Evolutionary conservation across 2,329 filamentous ascomycete genomes (phyloP).

Genomic region (Elsinoe ampelina): DNA sequence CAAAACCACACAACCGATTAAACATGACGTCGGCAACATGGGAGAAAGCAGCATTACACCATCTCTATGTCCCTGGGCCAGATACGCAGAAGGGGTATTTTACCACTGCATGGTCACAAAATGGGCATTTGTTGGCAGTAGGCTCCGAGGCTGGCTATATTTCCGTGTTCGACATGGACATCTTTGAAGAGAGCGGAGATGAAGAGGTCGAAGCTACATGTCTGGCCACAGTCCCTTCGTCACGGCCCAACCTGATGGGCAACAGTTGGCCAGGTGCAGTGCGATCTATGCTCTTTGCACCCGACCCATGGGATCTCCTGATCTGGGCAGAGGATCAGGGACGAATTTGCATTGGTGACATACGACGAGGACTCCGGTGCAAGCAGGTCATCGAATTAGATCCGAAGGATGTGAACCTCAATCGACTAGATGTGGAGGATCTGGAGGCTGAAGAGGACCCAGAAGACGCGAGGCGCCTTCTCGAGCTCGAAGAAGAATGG

Average conservation of each 20-base stretch:
- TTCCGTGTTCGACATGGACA: constrained; percentile 58
- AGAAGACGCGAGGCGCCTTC: constrained; percentile 11
- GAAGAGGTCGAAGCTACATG: constrained; percentile 51
- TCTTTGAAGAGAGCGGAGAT: constrained; percentile 27
- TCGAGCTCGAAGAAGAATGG: constrained; percentile 12
- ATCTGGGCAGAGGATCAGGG: constrained; percentile 90
- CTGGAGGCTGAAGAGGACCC: constrained; percentile 30
- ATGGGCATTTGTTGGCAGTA: constrained; percentile 61
- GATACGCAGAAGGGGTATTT: constrained; percentile 53
- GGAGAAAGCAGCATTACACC: constrained; percentile 33
- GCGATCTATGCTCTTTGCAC: constrained; percentile 84
- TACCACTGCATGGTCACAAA: constrained; percentile 66
- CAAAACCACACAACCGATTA: constrained; percentile 30
- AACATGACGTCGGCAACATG: constrained; percentile 30
- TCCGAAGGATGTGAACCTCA: constrained; percentile 45
- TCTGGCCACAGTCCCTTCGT: constrained; percentile 67
- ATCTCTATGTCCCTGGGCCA: constrained; percentile 32
- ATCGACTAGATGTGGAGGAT: constrained; percentile 45
- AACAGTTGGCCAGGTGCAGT: constrained; percentile 56
- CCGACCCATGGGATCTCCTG: constrained; percentile 78
- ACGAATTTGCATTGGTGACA: constrained; percentile 62
- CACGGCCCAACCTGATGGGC: constrained; percentile 50
- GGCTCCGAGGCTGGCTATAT: constrained; percentile 75
- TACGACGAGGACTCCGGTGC: constrained; percentile 56
- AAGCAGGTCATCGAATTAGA: constrained; percentile 62